A percentile compares a stretch with the other conserved stretches of the same genome.
Evolutionary conservation across 768 basidiomycete genomes (phyloP).

Genomic region (Sarcomyxa edulis): DNA sequence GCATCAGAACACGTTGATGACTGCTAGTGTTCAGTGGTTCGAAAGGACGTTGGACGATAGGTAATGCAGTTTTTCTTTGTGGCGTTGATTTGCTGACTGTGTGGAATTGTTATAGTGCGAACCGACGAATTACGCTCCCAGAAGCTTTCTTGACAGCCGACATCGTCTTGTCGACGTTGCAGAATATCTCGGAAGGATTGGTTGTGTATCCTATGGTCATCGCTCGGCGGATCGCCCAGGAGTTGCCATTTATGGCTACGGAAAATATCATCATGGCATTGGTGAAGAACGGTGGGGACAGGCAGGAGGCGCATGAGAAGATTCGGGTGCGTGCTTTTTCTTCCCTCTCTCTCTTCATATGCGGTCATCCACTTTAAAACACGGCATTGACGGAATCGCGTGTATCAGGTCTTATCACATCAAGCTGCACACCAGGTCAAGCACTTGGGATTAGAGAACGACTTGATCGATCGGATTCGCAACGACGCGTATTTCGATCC

Average conservation of each 20-base stretch:
- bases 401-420: slow-evolving; percentile 76
- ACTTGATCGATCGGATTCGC: slow-evolving; percentile 85
- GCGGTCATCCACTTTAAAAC: no score
- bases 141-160: slow-evolving; percentile 97
- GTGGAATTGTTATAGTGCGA: slow-evolving; percentile 55
- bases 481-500: slow-evolving; percentile 84
- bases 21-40: slow-evolving; percentile 94
- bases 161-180: slow-evolving; percentile 90
- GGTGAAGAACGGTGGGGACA: slow-evolving; percentile 90
- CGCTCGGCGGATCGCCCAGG: slow-evolving; percentile 84
- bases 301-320: slow-evolving; percentile 96
- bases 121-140: slow-evolving; percentile 92
- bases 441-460: slow-evolving; percentile 90
- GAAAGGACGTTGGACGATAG: slow-evolving; percentile 97
- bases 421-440: slow-evolving; percentile 94
- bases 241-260: slow-evolving; percentile 99
- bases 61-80: slow-evolving; percentile 28
- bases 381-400: neutral
- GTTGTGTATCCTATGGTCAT: slow-evolving; percentile 99
- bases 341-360: slow-evolving; percentile 5
- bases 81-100: slow-evolving; percentile 2
- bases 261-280: slow-evolving; percentile 99
- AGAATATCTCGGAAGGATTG: slow-evolving; percentile 96
- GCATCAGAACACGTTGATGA: slow-evolving; percentile 96
- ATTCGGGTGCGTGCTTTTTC: slow-evolving; percentile 56